Conservation (phyloP, 176 grass and related monocot genomes). For the Aechmea fasciata region DNA sequence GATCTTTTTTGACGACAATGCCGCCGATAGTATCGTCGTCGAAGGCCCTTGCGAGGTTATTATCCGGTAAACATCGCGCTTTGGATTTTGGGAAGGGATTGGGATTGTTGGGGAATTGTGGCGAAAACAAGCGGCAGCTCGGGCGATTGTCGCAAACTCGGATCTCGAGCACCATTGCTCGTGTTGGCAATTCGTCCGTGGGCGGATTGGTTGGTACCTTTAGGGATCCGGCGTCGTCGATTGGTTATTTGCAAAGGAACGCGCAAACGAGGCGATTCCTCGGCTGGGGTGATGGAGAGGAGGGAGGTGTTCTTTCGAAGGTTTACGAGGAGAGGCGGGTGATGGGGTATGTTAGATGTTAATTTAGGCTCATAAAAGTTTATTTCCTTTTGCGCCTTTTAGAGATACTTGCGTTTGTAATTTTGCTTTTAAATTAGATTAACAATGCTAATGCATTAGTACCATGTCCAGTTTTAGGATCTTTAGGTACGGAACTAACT, state of each 20-base stretch:
- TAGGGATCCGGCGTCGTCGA: neutral
- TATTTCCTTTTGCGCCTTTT: neutral
- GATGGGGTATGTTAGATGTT: conserved; percentile 46
- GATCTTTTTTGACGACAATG: conserved; percentile 20
- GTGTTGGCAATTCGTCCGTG: conserved; percentile 22
- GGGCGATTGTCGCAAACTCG: conserved; percentile 49
- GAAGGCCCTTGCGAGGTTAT: conserved; percentile 21
- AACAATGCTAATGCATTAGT: neutral
- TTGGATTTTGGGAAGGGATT: conserved; percentile 34
- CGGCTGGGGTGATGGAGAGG: conserved; percentile 78
- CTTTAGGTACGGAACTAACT: too few relatives aligned
- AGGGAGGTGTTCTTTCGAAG: conserved; percentile 78
- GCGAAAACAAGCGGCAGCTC: conserved; percentile 16
- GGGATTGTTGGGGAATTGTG: conserved; percentile 29
- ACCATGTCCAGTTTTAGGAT: too few relatives aligned
- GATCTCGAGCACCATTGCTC: conserved; percentile 28
- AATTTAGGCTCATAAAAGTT: neutral
- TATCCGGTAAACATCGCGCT: conserved; percentile 26
- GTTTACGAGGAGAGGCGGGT: conserved; percentile 71
- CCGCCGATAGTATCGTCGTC: conserved; percentile 37
- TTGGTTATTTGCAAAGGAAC: conserved; percentile 18
- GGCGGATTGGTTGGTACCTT: conserved; percentile 17
- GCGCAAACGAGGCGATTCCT: conserved; percentile 65
- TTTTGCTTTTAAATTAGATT: neutral
- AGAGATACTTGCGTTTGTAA: neutral